Evolutionary conservation across 2,329 filamentous ascomycete genomes (phyloP).

Genomic region (Raffaelea arxii): DNA sequence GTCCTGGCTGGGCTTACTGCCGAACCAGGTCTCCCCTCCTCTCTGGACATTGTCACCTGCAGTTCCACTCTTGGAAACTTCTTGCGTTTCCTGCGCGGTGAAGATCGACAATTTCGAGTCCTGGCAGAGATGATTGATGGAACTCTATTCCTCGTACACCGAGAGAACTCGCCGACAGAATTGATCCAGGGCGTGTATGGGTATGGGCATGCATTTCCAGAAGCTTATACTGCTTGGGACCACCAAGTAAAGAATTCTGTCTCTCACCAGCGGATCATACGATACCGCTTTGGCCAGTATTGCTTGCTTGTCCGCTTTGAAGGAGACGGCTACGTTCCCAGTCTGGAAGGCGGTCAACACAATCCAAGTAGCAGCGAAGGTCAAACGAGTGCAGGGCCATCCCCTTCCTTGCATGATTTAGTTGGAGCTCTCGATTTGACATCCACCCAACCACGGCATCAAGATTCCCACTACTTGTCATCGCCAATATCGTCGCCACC

Average conservation of each 20-base stretch:
- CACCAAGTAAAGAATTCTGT: slow-evolving; percentile 39
- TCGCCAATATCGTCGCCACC: too few species aligned
- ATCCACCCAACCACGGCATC: background rate
- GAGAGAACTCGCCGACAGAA: slow-evolving; percentile 50
- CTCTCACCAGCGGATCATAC: slow-evolving; percentile 53
- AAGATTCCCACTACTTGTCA: background rate
- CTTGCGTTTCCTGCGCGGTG: slow-evolving; percentile 40
- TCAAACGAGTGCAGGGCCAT: too few species aligned
- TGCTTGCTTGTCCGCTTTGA: slow-evolving; percentile 45
- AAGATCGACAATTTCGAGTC: slow-evolving; percentile 45
- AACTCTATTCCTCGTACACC: slow-evolving; percentile 53
- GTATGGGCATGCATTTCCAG: slow-evolving; percentile 57
- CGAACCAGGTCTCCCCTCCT: slow-evolving; percentile 23
- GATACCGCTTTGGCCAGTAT: slow-evolving; percentile 46
- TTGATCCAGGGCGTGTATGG: slow-evolving; percentile 45
- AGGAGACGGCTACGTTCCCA: slow-evolving; percentile 42
- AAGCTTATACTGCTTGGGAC: slow-evolving; percentile 57
- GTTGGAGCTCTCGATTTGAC: background rate
- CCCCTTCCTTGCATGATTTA: background rate
- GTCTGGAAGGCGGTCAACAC: background rate
- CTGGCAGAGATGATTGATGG: slow-evolving; percentile 43
- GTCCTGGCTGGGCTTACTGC: slow-evolving; percentile 26
- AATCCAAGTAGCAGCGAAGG: background rate
- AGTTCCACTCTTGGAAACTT: slow-evolving; percentile 52
- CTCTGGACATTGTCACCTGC: slow-evolving; percentile 49